Evolutionary conservation across 1,284 basidiomycete species (phyloP).

Genomic region (Exobasidium cylindrosporum): DNA sequence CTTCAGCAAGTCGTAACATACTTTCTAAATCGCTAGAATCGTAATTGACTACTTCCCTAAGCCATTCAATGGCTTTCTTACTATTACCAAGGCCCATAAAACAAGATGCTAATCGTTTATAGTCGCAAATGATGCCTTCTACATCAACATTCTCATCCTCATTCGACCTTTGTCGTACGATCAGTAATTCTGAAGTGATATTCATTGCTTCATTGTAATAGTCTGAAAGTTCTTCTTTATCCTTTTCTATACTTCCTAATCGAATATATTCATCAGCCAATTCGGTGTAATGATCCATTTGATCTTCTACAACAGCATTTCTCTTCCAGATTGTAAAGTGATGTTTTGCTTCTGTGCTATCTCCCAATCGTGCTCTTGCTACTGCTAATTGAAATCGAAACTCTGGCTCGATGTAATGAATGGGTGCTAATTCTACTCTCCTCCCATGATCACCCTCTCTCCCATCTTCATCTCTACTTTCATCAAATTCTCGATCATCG

Average conservation of each 20-base stretch:
- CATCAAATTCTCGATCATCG: conserved; percentile 85
- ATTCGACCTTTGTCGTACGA: conserved; percentile 32
- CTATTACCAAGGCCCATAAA: conserved; percentile 36
- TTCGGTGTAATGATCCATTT: conserved; percentile 36
- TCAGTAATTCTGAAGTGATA: conserved; percentile 18
- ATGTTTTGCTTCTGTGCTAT: conserved; percentile 75
- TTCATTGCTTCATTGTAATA: neutral
- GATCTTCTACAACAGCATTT: conserved; percentile 31
- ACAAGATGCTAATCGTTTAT: conserved; percentile 43
- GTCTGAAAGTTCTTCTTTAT: neutral
- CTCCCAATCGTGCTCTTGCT: conserved; percentile 75
- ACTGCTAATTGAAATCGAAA: conserved; percentile 82
- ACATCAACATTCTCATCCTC: neutral
- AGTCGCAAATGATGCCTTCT: conserved; percentile 25
- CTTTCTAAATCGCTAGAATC: conserved; percentile 71
- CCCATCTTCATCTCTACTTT: conserved; percentile 28
- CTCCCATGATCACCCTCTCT: conserved; percentile 31
- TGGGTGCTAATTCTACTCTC: conserved; percentile 53
- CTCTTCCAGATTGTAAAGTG: conserved; percentile 40
- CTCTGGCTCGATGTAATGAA: conserved; percentile 72
- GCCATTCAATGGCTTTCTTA: conserved; percentile 33
- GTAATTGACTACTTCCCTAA: conserved; percentile 65
- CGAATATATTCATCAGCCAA: conserved; percentile 29
- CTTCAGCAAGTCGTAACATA: conserved; percentile 66
- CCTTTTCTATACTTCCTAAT: conserved; percentile 2